Evolutionary conservation across 225 moss, liverwort and hornwort species (phyloP).

Genomic region (Climacium dendroides): DNA sequence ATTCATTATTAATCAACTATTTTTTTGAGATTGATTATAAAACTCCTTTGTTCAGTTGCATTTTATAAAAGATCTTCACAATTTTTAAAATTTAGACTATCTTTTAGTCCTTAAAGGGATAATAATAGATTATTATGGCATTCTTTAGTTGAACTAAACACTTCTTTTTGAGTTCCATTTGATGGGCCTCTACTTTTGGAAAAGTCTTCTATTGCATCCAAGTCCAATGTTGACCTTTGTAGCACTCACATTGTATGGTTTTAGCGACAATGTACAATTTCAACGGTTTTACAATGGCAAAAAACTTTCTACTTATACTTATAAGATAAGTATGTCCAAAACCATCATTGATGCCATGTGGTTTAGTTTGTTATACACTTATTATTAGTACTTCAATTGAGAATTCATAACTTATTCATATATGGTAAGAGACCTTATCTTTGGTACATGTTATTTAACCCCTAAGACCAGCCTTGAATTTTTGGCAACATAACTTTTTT

Average conservation of each 20-base stretch:
- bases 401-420: not conserved
- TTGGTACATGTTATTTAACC: too few relatives aligned
- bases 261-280: not conserved
- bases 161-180: not conserved
- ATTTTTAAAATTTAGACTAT: not conserved
- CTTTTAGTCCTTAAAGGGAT: not conserved
- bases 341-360: too few relatives aligned
- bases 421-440: not conserved
- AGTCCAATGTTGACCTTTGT: not conserved
- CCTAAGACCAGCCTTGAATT: too few relatives aligned
- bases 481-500: too few relatives aligned
- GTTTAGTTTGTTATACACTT: not conserved
- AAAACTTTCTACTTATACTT: too few relatives aligned
- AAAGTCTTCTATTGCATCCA: not conserved
- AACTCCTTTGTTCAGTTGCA: not conserved
- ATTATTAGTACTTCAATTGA: not conserved
- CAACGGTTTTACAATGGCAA: fast-evolving
- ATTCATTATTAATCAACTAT: too few relatives aligned
- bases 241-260: too few relatives aligned
- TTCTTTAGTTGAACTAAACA: not conserved
- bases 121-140: not conserved
- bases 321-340: too few relatives aligned
- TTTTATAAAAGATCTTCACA: not conserved
- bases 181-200: not conserved
- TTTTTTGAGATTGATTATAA: too few relatives aligned